Base-by-base conservation (phyloP, 441 rosid genomes). In the Melastoma candidum region DNA sequence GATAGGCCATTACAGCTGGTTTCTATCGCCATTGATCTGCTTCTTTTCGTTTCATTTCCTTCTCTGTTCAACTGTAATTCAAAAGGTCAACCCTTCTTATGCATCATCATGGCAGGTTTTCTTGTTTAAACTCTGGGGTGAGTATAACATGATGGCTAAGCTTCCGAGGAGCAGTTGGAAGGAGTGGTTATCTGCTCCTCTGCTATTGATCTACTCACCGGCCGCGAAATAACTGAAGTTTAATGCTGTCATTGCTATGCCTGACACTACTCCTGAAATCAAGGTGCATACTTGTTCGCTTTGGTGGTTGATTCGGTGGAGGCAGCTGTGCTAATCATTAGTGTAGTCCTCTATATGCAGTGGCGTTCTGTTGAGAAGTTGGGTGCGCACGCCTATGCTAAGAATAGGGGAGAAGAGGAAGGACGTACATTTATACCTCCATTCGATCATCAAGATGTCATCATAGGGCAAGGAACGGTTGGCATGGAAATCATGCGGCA, bases 401-500 rank as follows among this genome's bases (percentile, higher is more conserved):
- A 88, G 67, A 76, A 72, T 48, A 68, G 78, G 57, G 90, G 77
- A 59, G 61, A 46, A 55, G 90, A 83, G 65, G 96, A 89, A 63
- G 74, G 72, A 27, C 73, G 84, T 12, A 76, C 88, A 17, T 93
- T 93, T 70, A 54, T 93, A 60, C 98, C 97, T 45, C 97, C 98
- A 39, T 93, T 89, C 76, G 98, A 93, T 74, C 97, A 93, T 48
- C 96, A 95, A 0, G 95, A 93, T 71, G 69, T 93, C 54, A 93
- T 93, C 55, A 72, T 72, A 57, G 97, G 98, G 62, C 98, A 93
- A 68, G 98, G 98, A 59, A 93, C 98, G 3, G 69, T 86, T 11
- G 98, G 98, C 26, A 89, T 85, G 98, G 98, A 93, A 71, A 93
- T 93, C 58, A 63, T 83, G 32, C 85, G 95, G 27, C 97, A 88